Conservation (phyloP, 2,329 filamentous ascomycete species). For the Chaetomiaceae sp. region DNA sequence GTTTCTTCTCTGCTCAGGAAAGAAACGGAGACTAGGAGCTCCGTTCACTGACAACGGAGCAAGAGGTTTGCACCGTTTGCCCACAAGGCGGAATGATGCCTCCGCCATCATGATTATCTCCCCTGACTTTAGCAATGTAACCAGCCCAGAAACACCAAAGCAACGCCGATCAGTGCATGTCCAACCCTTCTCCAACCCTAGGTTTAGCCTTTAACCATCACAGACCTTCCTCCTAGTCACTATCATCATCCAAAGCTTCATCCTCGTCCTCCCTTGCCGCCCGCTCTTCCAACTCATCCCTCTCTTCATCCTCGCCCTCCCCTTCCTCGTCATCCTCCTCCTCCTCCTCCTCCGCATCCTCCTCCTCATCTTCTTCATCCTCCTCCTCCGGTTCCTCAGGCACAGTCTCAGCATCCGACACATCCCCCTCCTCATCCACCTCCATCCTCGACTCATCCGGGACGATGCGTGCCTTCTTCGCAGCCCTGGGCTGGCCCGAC, state of each 20-base stretch:
- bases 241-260: conserved; percentile 61
- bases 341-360: conserved; percentile 38
- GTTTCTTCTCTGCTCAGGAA: background rate
- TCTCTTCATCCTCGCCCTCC: conserved; percentile 51
- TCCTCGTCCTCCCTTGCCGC: conserved; percentile 45
- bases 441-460: conserved; percentile 42
- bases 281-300: conserved; percentile 38
- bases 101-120: too few species aligned
- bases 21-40: too few species aligned
- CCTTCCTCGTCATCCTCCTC: conserved; percentile 42
- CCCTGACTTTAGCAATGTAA: too few species aligned
- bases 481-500: conserved; percentile 25
- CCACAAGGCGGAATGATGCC: too few species aligned
- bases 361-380: conserved; percentile 41
- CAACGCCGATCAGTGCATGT: too few species aligned
- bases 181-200: too few species aligned
- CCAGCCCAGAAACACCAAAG: too few species aligned
- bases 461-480: conserved; percentile 39
- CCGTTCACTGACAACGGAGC: too few species aligned
- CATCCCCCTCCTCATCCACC: conserved; percentile 41
- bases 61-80: too few species aligned
- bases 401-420: conserved; percentile 47
- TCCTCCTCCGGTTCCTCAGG: conserved; percentile 41
- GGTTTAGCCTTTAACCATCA: too few species aligned
- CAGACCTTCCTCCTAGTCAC: conserved; percentile 43